Evolutionary conservation across 164 flowering plant species (phyloP), one percentile per base, ranked within the genome.

Genomic region (Warburgia ugandensis): DNA sequence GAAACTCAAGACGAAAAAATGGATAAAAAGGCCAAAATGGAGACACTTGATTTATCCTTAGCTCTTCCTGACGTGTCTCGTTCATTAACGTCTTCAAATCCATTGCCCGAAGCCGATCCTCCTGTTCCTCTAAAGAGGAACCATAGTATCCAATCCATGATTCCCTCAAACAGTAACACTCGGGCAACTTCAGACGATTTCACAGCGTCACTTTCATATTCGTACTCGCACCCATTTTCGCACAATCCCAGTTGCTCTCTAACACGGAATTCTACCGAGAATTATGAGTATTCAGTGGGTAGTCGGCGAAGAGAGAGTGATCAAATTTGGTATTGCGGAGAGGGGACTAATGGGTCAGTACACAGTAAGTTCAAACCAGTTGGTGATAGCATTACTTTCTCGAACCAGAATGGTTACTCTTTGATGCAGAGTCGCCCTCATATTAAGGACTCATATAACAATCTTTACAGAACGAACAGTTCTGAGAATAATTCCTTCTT

Each of bases 181-280:
- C 81, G 76, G 23, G 78, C 83, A 0, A 77, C 67, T 56, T 87
- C 98, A 0, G 83, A 85, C 62, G 95, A 92, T 67, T 85, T 78
- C 52, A 82, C 94, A 1, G 82, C 82, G 30, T 86, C 97, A 0
- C 48, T 76, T 29, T 91, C 96, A 0, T 80, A 74, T 41, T 83
- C 99, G 0, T 75, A 79, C 52, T 92, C 98, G 0, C 90, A 68
- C 55, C 84, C 73, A 0, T 74, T 72, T 54, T 86, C 95, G 0
- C 99, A 92, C 67, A 92, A 92, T 52, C 94, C 95, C 12, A 92
- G 99, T 58, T 92, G 99, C 65, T 92, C 99, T 0, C 67, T 92
- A 7, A 85, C 96, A 0, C 69, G 81, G 0, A 81, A 88, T 60
- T 92, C 96, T 0, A 81, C 90, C 5, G 94, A 85, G 55, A 64